A percentile compares a stretch with the other conserved stretches of the same genome.
Conservation (phyloP, 169 alveolate genomes). For the Cryptosporidium bovis region DNA sequence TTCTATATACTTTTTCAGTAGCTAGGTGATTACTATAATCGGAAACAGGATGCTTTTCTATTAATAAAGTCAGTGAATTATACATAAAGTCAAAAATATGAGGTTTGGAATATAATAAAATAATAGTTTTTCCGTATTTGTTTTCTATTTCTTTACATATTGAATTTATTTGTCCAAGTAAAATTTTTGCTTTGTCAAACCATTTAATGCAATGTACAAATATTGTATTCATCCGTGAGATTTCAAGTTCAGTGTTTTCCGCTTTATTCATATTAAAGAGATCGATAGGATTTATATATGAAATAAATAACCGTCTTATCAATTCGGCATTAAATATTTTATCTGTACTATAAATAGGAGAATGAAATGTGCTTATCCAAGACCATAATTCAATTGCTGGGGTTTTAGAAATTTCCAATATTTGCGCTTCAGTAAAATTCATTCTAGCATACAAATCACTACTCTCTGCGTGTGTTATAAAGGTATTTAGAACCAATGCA, state of each 20-base stretch:
- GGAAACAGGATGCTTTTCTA: slow-evolving; percentile 42
- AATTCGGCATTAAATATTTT: slow-evolving; percentile 8
- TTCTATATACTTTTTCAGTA: slow-evolving; percentile 5
- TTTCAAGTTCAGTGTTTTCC: neutral
- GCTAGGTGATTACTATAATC: neutral
- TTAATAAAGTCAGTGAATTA: neutral
- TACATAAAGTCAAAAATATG: slow-evolving; percentile 36
- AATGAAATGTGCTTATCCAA: slow-evolving; percentile 23
- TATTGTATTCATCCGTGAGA: neutral
- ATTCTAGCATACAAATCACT: neutral
- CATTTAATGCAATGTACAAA: slow-evolving; percentile 17
- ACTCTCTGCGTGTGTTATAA: slow-evolving; percentile 12
- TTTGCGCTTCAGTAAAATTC: neutral
- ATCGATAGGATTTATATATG: slow-evolving; percentile 7
- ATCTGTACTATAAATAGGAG: slow-evolving; percentile 20
- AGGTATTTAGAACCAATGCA: slow-evolving; percentile 37
- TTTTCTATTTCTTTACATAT: slow-evolving; percentile 37
- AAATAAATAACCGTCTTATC: slow-evolving; percentile 17
- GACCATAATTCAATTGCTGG: slow-evolving; percentile 43
- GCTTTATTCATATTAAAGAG: slow-evolving; percentile 10
- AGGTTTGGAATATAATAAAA: slow-evolving; percentile 16
- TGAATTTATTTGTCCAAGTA: neutral
- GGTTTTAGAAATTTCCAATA: slow-evolving; percentile 49
- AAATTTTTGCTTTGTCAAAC: neutral
- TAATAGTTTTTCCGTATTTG: slow-evolving; percentile 47